Percentiles rank a stretch among this genome's conserved stretches.
Conservation (phyloP, 192 early-diverging fungal genomes). For the Umbelopsis ramanniana region DNA sequence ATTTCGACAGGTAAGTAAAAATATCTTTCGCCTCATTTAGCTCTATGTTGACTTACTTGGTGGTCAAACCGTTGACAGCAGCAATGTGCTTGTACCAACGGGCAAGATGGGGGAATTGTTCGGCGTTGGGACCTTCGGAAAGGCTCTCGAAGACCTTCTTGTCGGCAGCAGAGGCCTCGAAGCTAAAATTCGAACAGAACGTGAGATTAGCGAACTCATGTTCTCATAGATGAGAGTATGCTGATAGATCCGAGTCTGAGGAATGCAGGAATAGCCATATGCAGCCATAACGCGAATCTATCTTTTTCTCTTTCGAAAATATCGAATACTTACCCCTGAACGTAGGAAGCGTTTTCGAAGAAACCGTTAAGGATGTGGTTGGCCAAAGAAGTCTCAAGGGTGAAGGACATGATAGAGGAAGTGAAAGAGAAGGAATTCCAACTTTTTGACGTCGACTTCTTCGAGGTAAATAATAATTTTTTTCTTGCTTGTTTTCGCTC, state of each 20-base stretch:
- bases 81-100: slow-evolving; percentile 97
- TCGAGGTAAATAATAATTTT: not conserved
- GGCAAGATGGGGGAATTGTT: slow-evolving; percentile 82
- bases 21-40: too few relatives aligned
- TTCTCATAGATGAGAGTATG: too few relatives aligned
- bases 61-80: slow-evolving; percentile 51
- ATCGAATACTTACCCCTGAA: slow-evolving; percentile 66
- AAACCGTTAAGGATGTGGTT: slow-evolving; percentile 75
- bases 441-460: not conserved
- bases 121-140: slow-evolving; percentile 71
- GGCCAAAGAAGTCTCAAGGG: slow-evolving; percentile 64
- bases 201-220: too few relatives aligned
- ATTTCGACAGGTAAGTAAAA: too few relatives aligned
- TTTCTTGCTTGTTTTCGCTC: not conserved
- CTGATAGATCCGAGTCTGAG: not conserved
- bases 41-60: slow-evolving; percentile 49
- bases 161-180: slow-evolving; percentile 82
- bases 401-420: slow-evolving; percentile 64
- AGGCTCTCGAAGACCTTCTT: slow-evolving; percentile 85
- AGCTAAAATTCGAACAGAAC: slow-evolving; percentile 41
- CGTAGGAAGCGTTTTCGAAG: slow-evolving; percentile 79
- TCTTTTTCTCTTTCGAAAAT: too few relatives aligned
- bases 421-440: slow-evolving; percentile 17
- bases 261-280: not conserved
- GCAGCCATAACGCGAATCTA: too few relatives aligned